Conservation (phyloP, 2,329 filamentous ascomycete genomes). For the Botryosphaeria dothidea region DNA sequence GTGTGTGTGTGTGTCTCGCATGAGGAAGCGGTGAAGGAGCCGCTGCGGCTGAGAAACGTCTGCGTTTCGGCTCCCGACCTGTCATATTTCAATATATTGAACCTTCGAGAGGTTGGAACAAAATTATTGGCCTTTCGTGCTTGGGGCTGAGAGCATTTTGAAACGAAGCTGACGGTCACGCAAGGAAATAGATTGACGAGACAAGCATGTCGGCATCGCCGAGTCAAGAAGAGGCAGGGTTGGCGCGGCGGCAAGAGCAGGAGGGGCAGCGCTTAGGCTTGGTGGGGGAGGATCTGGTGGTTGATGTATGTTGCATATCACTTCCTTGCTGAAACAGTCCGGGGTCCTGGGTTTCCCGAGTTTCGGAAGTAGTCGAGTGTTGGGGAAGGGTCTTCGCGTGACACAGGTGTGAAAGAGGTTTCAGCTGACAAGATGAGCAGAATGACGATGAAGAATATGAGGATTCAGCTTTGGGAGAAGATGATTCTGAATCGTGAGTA, state of each 20-base stretch:
- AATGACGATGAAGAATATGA: not conserved
- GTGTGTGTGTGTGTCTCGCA: too few relatives aligned
- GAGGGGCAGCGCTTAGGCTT: not conserved
- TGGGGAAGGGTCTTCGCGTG: not conserved
- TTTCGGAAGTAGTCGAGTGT: not conserved
- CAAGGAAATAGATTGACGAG: not conserved
- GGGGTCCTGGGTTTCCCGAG: not conserved
- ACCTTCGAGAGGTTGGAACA: not conserved
- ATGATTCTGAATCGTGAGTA: not conserved
- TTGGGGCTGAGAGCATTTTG: too few relatives aligned
- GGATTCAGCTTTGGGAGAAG: not conserved
- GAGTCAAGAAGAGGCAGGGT: not conserved
- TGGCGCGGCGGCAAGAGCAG: not conserved
- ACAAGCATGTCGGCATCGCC: not conserved
- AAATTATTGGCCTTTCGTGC: too few relatives aligned
- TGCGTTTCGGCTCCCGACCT: not conserved
- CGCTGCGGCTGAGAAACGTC: not conserved
- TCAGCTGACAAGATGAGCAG: too few relatives aligned
- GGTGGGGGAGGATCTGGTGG: not conserved
- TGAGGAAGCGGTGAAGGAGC: not conserved
- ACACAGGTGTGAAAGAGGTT: not conserved
- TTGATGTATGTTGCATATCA: not conserved
- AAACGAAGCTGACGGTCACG: not conserved
- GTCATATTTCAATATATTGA: not conserved
- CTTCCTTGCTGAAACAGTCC: too few relatives aligned